Evolutionary conservation across 768 basidiomycete species (phyloP), one percentile per base, ranked within the genome.

Genomic region (Mycena capillaripes): DNA sequence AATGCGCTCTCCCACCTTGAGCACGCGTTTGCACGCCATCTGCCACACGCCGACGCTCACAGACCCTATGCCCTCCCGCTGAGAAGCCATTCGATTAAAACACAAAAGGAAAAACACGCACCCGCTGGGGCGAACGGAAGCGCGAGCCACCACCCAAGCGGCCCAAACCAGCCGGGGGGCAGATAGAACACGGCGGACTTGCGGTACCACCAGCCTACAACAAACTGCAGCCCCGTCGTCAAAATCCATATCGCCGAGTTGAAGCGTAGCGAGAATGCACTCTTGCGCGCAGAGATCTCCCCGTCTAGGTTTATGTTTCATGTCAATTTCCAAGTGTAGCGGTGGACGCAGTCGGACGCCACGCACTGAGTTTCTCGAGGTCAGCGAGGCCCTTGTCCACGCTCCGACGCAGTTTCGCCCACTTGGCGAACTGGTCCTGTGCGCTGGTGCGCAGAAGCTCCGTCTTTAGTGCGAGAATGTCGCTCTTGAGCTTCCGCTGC

Each of bases 361-460:
- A 87, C 93, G 80, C 82, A 98, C 97, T 99, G 72, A 96, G 87
- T 81, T 92, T 93, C 85, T 99, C 97, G 4, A 99, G 86, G 66
- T 99, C 97, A 46, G 91, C 89, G 21, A 98, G 82, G 23, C 93
- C 95, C 82, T 97, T 98, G 84, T 99, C 97, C 53, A 98, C 90
- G 76, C 89, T 95, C 75, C 98, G 84, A 76, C 94, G 85, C 79
- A 99, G 84, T 84, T 96, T 97, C 56, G 97, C 97, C 97, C 98
- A 99, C 84, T 96, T 98, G 23, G 97, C 95, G 80, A 99, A 99
- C 78, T 99, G 95, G 79, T 98, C 97, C 80, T 99, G 98, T 21
- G 96, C 94, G 77, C 95, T 96, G 38, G 97, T 99, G 79, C 91
- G 91, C 73, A 93, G 81, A 4, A 99, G 90, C 79, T 98, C 96